These are phyloP conservation scores for Claviceps sp. DNA, from an alignment of 2,329 filamentous ascomycete genomes.

Conservation along the genomic window DNA sequence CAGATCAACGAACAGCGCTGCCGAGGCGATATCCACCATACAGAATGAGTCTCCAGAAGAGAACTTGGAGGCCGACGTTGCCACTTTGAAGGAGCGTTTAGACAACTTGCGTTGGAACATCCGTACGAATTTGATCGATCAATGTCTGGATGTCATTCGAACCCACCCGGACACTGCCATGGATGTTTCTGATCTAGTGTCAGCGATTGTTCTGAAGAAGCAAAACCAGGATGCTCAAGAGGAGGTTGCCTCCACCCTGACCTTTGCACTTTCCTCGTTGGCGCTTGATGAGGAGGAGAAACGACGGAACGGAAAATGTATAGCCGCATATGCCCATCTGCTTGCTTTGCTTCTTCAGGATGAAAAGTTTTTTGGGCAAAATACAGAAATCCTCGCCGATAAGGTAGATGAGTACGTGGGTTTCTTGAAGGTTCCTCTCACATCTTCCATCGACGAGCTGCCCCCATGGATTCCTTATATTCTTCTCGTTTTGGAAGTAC, in stretches of 20 bases:
- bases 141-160: constrained; percentile 79
- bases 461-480: constrained; percentile 89
- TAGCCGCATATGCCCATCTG: constrained; percentile 85
- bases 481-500: constrained; percentile 75
- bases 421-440: constrained; percentile 61
- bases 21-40: not conserved
- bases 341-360: constrained; percentile 80
- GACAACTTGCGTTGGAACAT: constrained; percentile 63
- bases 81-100: constrained; percentile 55
- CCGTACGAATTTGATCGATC: constrained; percentile 68
- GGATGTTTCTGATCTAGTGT: constrained; percentile 78
- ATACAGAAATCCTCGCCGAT: constrained; percentile 60
- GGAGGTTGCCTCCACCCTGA: constrained; percentile 70
- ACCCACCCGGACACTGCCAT: constrained; percentile 81
- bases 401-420: constrained; percentile 62
- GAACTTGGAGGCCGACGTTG: constrained; percentile 7
- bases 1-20: constrained; percentile 5
- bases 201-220: constrained; percentile 51
- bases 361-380: constrained; percentile 63
- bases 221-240: constrained; percentile 42
- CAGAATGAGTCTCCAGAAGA: constrained; percentile 9
- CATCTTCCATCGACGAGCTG: constrained; percentile 59
- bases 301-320: constrained; percentile 47
- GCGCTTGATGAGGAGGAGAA: constrained; percentile 46
- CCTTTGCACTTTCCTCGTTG: constrained; percentile 67